A percentile compares a stretch with the other conserved stretches of the same genome.
phyloP scores from a whole-genome alignment of 2,329 filamentous ascomycete genomes.

The Scedosporium boydii region DNA sequence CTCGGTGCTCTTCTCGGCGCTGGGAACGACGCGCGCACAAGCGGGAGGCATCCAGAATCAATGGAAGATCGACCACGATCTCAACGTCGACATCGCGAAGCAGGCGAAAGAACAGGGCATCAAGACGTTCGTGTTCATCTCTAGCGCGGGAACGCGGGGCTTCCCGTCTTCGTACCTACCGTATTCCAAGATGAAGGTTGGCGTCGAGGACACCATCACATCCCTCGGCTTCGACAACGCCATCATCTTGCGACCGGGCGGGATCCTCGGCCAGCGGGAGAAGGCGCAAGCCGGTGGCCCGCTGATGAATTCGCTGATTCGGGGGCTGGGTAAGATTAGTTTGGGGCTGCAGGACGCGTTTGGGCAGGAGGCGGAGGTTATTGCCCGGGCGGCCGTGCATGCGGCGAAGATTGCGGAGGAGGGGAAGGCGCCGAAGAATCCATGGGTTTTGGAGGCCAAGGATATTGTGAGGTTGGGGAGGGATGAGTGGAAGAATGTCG shows the following conservation, averaged over 20 bases:
- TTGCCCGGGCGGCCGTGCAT: constrained; percentile 56
- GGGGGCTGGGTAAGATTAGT: constrained; percentile 43
- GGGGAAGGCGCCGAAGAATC: constrained; percentile 49
- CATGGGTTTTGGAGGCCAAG: constrained; percentile 47
- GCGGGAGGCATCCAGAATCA: constrained; percentile 73
- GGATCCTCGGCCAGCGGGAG: constrained; percentile 64
- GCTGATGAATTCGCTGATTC: constrained; percentile 44
- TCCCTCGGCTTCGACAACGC: constrained; percentile 66
- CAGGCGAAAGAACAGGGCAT: constrained; percentile 65
- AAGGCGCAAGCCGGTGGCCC: constrained; percentile 50
- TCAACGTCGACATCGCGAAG: constrained; percentile 70
- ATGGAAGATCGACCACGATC: constrained; percentile 78
- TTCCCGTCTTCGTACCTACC: constrained; percentile 32
- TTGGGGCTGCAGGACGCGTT: constrained; percentile 51
- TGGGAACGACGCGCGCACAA: constrained; percentile 68
- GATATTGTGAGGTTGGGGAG: constrained; percentile 63
- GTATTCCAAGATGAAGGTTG: constrained; percentile 67
- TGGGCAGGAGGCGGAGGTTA: constrained; percentile 65
- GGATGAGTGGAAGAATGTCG: constrained; percentile 37
- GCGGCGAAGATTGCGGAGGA: constrained; percentile 49
- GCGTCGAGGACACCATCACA: constrained; percentile 71
- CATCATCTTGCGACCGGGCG: constrained; percentile 63
- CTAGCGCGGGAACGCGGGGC: constrained; percentile 39
- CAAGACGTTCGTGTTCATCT: constrained; percentile 70
- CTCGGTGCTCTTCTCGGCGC: constrained; percentile 61